Base-by-base conservation (phyloP, 2,329 filamentous ascomycete species). In the Pseudocercospora macadamiae region DNA sequence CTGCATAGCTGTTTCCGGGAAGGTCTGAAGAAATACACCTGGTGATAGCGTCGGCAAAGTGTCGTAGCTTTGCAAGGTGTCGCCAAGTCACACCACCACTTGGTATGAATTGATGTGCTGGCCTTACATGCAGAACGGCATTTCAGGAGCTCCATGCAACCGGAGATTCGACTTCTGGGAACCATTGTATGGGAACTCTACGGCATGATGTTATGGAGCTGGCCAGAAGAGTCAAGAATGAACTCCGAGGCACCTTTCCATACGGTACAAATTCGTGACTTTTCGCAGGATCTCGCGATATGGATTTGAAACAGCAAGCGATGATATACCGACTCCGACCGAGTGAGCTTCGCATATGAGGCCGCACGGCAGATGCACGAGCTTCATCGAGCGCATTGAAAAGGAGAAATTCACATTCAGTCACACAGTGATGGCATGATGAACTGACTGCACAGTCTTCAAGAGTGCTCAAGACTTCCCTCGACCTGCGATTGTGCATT, bases 21-120 rank as follows among this genome's bases (percentile, higher is more conserved):
- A 49, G 47, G 28, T 49, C 26, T 49, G 25, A 34, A 49, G 28
- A 34, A 34, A 4, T 32, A 12, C 47, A 49, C 16, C 47, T 30
- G 3, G 47, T n/a, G 45, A 30, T 32, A 12, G 45, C 25, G 25
- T 12, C 49, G 49, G 34, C 49, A 53, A 37, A 52, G 49, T 16
- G 18, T 53, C 51, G 49, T 39, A 53, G 23, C 51, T 42, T 30
- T 32, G 47, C 26, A 1, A 21, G 26, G 26, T 18, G 28, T 34
- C 3, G 47, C 25, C 18, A 1, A 10, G 26, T 49, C 25, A 21
- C 16, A 49, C 47, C 47, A 49, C 47, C 47, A 25, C 10, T 47
- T 8, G 28, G 28, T 32, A 32, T 32, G 28, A 12, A 32, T 12
- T 6, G 6, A 32, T 32, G 6, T 32, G 12, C 28, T 32, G 28